Evolutionary conservation across 805 yeast species (phyloP).

Genomic region (Metahyphopichia silvanorum): DNA sequence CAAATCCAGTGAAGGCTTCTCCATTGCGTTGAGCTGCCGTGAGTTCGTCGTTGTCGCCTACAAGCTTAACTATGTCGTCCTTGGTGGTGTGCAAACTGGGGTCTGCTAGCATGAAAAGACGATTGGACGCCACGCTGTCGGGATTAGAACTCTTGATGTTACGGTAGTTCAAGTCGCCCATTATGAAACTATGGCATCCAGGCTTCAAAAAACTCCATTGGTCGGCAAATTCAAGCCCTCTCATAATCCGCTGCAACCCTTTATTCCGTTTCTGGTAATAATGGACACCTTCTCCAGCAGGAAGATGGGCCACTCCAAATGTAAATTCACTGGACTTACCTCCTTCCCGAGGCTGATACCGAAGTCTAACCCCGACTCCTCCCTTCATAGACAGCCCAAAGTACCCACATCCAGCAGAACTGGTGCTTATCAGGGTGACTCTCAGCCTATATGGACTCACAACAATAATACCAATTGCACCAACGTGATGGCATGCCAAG

Average conservation of each 20-base stretch:
- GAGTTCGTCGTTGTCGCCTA: slow-evolving; percentile 49
- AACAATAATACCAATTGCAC: slow-evolving; percentile 56
- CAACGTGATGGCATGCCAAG: slow-evolving; percentile 44
- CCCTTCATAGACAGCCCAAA: slow-evolving; percentile 70
- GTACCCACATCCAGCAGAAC: slow-evolving; percentile 52
- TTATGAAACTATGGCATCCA: slow-evolving; percentile 56
- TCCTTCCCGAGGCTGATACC: slow-evolving; percentile 16
- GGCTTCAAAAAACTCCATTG: slow-evolving; percentile 53
- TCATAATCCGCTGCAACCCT: slow-evolving; percentile 48
- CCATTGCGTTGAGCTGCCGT: slow-evolving; percentile 36
- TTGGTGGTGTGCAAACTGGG: background rate
- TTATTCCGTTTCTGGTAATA: slow-evolving; percentile 48
- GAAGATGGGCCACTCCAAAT: slow-evolving; percentile 67
- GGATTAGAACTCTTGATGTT: slow-evolving; percentile 28
- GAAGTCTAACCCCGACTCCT: slow-evolving; percentile 60
- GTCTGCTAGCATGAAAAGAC: too few relatives aligned
- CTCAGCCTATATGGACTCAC: slow-evolving; percentile 42
- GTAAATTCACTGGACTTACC: slow-evolving; percentile 41
- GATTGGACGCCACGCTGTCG: too few relatives aligned
- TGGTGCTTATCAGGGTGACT: slow-evolving; percentile 20
- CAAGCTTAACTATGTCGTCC: slow-evolving; percentile 15
- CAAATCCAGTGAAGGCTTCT: slow-evolving; percentile 56
- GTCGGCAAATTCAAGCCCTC: slow-evolving; percentile 56
- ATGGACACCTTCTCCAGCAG: slow-evolving; percentile 70
- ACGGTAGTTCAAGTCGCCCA: slow-evolving; percentile 89